Evolutionary conservation across 441 rosid genomes (phyloP), one percentile per base, ranked within the genome.

Genomic region (Erysimum pusillum): DNA sequence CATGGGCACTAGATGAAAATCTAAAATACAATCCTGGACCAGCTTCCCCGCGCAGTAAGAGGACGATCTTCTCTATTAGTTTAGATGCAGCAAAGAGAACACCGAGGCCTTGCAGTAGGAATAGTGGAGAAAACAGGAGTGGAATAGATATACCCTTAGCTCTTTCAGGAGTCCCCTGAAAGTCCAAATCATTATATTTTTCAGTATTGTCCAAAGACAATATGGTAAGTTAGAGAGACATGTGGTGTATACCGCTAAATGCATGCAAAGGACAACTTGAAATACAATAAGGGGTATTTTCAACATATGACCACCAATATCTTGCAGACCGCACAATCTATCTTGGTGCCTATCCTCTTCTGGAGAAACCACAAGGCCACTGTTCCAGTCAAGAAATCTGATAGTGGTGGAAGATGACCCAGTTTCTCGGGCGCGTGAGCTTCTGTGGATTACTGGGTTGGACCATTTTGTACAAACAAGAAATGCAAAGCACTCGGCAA

Each of bases 391-490:
- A 81, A 89, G 97, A 86, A 91, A 91, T 79, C 97, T 88, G 64
- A 87, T 62, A 52, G 87, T 59, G 52, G 87, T 68, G 25, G 94
- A 89, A 48, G 98, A 90, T 56, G 97, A 87, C 78, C 86, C 71
- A 36, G 85, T 82, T 53, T 87, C 96, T 74, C 91, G 86, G 25
- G 83, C 67, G 17, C 63, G 83, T 61, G 87, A 76, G 70, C 80
- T 86, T 85, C 87, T 87, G 81, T 96, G 99, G 79, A 96, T 96
- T 69, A 83, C 85, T 71, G 98, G 97, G 86, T 96, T 96, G 15
- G 97, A 90, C 99, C 99, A 93, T 85, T 85, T 96, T 48, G 98
- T 90, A 81, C 98, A 93, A 77, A 96, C 98, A 53, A 96, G 93
- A 80, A 88, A 96, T 54, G 98, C 91, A 77, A 96, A 96, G 88